These are phyloP conservation scores for Yamagishiella unicocca DNA, from an alignment of 139 green algal species.

Conservation along the genomic window DNA sequence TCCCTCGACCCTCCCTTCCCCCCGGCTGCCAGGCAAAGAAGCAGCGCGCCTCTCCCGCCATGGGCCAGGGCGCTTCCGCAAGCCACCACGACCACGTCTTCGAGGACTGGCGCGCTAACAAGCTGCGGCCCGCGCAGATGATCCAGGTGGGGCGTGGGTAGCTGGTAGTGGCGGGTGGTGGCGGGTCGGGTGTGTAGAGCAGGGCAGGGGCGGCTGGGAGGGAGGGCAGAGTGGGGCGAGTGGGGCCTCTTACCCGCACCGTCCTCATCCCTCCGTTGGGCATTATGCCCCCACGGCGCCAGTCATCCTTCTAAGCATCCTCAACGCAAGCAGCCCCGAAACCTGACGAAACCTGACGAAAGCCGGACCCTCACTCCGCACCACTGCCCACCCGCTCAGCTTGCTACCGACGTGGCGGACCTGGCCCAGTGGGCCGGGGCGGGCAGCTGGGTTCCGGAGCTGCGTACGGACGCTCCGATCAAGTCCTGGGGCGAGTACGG, in stretches of 20 bases:
- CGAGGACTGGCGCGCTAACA: constrained; percentile 8
- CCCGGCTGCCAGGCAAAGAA: neutral
- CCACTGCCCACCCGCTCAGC: neutral
- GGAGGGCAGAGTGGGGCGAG: no score
- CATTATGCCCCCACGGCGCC: no score
- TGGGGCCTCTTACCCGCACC: no score
- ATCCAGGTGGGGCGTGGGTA: neutral
- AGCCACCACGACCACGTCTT: constrained; percentile 19
- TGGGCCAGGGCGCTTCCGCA: constrained; percentile 10
- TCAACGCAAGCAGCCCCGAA: no score
- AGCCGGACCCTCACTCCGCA: no score
- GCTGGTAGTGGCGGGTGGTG: neutral
- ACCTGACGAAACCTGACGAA: no score
- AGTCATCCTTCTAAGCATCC: no score
- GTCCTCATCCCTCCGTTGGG: no score
- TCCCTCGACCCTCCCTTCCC: neutral
- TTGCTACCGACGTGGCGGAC: constrained; percentile 8
- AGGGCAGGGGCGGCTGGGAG: no score
- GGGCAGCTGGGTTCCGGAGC: constrained; percentile 18
- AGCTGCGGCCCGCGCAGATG: neutral
- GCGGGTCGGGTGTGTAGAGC: neutral
- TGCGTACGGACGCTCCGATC: neutral
- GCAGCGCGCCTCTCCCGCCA: neutral
- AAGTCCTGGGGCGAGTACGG: constrained; percentile 24
- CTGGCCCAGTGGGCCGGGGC: constrained; percentile 30